Conservation (phyloP, 177 flowering plant genomes). For the Vitis hybrid region DNA sequence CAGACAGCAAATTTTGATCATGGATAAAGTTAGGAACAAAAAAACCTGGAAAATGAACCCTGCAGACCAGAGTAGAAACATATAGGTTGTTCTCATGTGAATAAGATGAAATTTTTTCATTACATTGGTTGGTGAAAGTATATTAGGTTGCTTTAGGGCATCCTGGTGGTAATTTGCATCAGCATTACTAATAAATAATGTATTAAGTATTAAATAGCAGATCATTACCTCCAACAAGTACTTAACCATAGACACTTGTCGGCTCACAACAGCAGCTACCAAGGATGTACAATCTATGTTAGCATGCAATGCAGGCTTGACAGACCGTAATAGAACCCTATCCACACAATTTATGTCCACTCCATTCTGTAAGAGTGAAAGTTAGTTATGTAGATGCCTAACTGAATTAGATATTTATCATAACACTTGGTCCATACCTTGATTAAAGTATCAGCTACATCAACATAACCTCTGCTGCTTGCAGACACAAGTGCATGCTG, state of each 20-base stretch:
- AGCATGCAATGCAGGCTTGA: conserved; percentile 14
- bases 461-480: conserved; percentile 12
- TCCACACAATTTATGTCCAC: conserved; percentile 7
- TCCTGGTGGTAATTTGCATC: background rate
- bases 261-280: conserved; percentile 17
- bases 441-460: conserved; percentile 5
- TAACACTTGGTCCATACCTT: conserved; percentile 4
- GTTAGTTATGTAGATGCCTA: background rate
- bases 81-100: background rate
- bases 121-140: background rate
- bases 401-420: background rate
- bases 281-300: conserved; percentile 12
- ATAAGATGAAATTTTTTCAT: background rate
- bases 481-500: conserved; percentile 15
- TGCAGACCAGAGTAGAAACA: background rate
- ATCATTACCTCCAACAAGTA: conserved; percentile 14
- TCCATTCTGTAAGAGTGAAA: conserved; percentile 8
- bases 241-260: conserved; percentile 6
- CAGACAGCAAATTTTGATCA: no score
- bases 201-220: background rate
- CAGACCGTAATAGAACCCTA: conserved; percentile 11
- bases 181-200: background rate
- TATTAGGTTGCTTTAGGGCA: background rate
- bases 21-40: no score
- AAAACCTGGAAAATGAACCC: no score